Percentiles rank a stretch among this genome's conserved stretches.
Conservation (phyloP, 2,329 filamentous ascomycete genomes). For the Monosporascus ibericus region DNA sequence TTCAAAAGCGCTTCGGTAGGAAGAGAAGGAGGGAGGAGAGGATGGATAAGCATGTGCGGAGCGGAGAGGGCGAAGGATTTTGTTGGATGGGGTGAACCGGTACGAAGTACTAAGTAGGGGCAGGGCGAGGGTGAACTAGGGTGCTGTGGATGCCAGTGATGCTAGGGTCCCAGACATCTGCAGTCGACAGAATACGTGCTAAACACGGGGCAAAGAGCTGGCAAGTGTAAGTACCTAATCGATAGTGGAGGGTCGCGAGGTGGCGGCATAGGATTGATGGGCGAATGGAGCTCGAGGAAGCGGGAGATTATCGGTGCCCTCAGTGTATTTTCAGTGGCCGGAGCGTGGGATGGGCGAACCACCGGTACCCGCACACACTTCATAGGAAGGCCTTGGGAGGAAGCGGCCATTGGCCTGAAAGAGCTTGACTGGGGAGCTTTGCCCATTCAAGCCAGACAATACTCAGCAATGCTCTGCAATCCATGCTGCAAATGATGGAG, state of each 20-base stretch:
- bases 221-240: neutral
- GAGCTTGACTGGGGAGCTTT: no score
- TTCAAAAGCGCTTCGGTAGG: conserved; percentile 1
- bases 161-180: neutral
- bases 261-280: neutral
- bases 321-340: neutral
- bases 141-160: neutral
- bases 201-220: neutral
- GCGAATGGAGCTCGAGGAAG: neutral
- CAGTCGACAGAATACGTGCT: neutral
- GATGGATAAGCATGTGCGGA: conserved; percentile 9
- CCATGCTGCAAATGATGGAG: neutral
- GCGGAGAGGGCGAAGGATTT: conserved; percentile 21
- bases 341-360: no score
- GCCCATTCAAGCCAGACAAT: neutral
- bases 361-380: no score
- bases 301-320: neutral
- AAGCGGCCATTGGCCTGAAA: neutral
- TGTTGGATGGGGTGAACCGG: conserved; percentile 12
- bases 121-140: neutral
- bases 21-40: conserved; percentile 8
- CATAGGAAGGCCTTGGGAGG: neutral
- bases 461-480: no score
- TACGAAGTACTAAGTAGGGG: neutral
- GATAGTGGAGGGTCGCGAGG: neutral